phyloP scores from a whole-genome alignment of 1,284 basidiomycete genomes.

The Stereum hirsutum region DNA sequence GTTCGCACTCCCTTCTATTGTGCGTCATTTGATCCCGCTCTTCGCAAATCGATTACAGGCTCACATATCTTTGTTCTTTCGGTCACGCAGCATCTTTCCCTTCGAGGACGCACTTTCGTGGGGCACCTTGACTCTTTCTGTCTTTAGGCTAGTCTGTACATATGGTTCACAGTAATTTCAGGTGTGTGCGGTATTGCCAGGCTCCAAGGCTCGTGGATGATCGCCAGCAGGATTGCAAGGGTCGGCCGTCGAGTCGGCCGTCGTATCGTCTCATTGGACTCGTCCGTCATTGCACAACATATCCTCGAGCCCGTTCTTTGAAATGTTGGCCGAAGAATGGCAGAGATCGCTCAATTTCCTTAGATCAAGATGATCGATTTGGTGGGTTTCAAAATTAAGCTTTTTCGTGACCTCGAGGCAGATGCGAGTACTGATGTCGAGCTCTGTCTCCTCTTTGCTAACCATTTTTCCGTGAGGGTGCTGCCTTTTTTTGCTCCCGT shows the following conservation, averaged over 20 bases:
- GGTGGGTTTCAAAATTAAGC: slow-evolving; percentile 11
- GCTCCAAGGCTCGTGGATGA: slow-evolving; percentile 12
- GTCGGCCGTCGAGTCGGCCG: no score
- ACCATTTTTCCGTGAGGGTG: neutral
- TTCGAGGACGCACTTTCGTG: neutral
- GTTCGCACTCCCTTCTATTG: slow-evolving; percentile 13
- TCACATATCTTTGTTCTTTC: no score
- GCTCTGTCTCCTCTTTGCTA: slow-evolving; percentile 1
- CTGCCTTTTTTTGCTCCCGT: neutral
- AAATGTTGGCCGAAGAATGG: no score
- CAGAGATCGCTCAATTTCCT: no score
- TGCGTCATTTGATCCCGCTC: slow-evolving; percentile 15
- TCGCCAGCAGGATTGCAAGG: no score
- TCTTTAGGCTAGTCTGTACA: neutral
- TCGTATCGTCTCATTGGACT: no score
- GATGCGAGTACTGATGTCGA: slow-evolving; percentile 7
- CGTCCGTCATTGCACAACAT: no score
- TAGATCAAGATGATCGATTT: slow-evolving; percentile 17
- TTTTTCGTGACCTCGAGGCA: neutral
- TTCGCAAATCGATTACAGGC: slow-evolving; percentile 7
- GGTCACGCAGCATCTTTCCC: no score
- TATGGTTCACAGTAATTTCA: slow-evolving; percentile 1
- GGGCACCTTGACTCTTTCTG: neutral
- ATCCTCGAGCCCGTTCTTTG: no score
- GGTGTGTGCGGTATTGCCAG: slow-evolving; percentile 10